phyloP scores from a whole-genome alignment of 2,329 filamentous ascomycete genomes.

The Colletotrichum filicis region DNA sequence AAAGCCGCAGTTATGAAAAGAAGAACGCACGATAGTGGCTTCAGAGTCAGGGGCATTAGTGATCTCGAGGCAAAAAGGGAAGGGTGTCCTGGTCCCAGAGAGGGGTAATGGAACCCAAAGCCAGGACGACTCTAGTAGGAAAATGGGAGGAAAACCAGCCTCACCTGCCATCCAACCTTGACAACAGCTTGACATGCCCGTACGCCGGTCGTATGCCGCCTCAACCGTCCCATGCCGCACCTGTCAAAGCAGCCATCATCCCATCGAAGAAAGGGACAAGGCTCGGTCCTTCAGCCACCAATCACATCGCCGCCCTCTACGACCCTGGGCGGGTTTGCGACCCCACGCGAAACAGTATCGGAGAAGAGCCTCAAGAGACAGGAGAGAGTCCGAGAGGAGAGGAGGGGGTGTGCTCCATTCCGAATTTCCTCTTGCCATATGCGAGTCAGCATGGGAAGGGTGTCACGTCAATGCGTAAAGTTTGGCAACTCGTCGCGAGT shows the following conservation, averaged over 20 bases:
- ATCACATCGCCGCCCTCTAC: slow-evolving; percentile 1
- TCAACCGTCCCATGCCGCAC: neutral
- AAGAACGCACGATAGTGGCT: neutral
- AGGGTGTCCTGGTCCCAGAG: neutral
- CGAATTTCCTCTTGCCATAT: neutral
- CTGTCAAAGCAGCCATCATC: slow-evolving; percentile 24
- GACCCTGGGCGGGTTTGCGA: neutral
- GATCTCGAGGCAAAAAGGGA: neutral
- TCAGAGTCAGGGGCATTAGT: neutral
- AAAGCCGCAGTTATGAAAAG: neutral
- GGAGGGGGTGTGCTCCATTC: neutral
- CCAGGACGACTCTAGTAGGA: neutral
- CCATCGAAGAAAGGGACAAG: slow-evolving; percentile 13
- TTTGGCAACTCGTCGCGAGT: slow-evolving; percentile 21
- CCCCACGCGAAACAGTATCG: slow-evolving; percentile 20
- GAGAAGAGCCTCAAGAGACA: slow-evolving; percentile 14
- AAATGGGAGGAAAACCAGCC: neutral
- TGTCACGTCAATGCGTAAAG: neutral
- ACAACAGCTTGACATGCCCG: neutral
- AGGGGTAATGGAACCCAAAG: neutral
- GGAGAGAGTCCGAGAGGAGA: neutral
- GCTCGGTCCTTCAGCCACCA: slow-evolving; percentile 15
- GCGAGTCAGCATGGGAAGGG: slow-evolving; percentile 7
- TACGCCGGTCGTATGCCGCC: neutral
- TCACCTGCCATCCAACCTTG: slow-evolving; percentile 26